Evolutionary conservation across 495 filamentous ascomycete species (phyloP).

Genomic region (Penicillium pancosmium): DNA sequence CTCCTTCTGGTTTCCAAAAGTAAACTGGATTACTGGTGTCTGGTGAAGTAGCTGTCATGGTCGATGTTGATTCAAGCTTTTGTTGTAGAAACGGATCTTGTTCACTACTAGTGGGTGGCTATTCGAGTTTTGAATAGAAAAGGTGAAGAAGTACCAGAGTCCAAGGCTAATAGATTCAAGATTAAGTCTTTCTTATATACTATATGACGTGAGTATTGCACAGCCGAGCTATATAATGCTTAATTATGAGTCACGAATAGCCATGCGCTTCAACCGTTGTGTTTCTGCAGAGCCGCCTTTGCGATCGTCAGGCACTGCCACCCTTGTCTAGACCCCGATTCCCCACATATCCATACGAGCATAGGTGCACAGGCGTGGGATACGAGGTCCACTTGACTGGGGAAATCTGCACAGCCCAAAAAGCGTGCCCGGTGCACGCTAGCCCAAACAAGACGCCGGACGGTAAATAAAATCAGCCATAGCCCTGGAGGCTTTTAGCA

Average conservation of each 20-base stretch:
- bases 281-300: neutral
- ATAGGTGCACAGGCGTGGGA: neutral
- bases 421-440: too few species aligned
- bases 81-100: too few species aligned
- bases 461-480: too few species aligned
- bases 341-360: neutral
- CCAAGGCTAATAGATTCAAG: neutral
- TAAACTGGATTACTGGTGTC: conserved; percentile 9
- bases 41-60: neutral
- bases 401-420: too few species aligned
- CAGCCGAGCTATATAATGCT: neutral
- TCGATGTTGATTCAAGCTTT: too few species aligned
- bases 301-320: neutral
- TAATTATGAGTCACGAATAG: neutral
- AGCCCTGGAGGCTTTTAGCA: too few species aligned
- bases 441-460: too few species aligned
- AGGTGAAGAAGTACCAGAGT: neutral
- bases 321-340: neutral
- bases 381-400: too few species aligned
- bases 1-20: conserved; percentile 19
- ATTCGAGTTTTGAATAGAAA: neutral
- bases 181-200: neutral
- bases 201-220: neutral
- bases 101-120: too few species aligned
- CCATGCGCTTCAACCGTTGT: neutral